A percentile compares a stretch with the other conserved stretches of the same genome.
Evolutionary conservation across 371 early-diverging fungal species (phyloP).

Genomic region (Capillidium heterosporum): DNA sequence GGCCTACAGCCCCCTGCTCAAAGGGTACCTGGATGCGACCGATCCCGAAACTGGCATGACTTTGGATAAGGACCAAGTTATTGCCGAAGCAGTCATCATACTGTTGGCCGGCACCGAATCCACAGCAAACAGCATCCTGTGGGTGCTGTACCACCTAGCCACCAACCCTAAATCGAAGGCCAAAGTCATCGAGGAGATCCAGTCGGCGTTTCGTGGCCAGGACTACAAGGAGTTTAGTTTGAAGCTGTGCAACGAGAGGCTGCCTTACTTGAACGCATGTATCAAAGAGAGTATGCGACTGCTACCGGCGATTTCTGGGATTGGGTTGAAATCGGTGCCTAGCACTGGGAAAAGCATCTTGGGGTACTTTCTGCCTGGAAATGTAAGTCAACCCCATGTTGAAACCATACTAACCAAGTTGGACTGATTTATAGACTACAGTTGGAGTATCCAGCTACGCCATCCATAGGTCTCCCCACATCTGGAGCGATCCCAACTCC

Average conservation of each 20-base stretch:
- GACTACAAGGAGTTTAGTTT: no score
- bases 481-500: background rate
- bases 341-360: background rate
- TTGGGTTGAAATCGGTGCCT: background rate
- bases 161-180: background rate
- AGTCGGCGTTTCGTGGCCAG: no score
- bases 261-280: background rate
- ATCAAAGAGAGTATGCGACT: background rate
- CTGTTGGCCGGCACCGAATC: background rate
- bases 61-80: background rate
- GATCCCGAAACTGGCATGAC: background rate
- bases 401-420: no score
- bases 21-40: background rate
- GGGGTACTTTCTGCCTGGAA: background rate
- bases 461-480: background rate
- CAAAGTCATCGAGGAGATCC: background rate
- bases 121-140: background rate
- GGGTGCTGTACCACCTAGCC: conserved; percentile 1
- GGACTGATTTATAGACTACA: background rate
- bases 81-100: background rate
- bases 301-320: background rate
- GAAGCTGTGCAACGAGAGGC: background rate
- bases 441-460: background rate
- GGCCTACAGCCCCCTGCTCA: no score
- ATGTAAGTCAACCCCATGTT: background rate